phyloP scores from a whole-genome alignment of 192 early-diverging fungal genomes.

The Coemansia sp. region DNA sequence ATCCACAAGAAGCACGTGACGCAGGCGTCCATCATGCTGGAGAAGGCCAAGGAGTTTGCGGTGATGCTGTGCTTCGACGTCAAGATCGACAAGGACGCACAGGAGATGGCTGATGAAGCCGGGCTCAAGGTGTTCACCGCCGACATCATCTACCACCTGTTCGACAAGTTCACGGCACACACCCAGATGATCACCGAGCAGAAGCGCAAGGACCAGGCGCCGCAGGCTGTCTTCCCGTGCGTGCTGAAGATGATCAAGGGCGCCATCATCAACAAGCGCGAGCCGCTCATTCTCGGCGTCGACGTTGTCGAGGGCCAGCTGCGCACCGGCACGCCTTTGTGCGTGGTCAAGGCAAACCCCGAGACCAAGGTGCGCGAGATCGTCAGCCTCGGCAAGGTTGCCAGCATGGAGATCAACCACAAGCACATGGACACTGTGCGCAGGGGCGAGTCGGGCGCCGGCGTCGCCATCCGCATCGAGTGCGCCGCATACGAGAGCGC shows the following conservation, averaged over 20 bases:
- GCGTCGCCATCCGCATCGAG: slow-evolving; percentile 92
- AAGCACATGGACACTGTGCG: slow-evolving; percentile 79
- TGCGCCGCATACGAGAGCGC: slow-evolving; percentile 77
- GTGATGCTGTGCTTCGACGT: slow-evolving; percentile 89
- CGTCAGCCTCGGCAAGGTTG: slow-evolving; percentile 81
- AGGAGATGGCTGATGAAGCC: slow-evolving; percentile 85
- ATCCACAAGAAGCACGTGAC: slow-evolving; percentile 97
- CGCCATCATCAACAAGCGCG: slow-evolving; percentile 91
- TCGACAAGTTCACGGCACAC: slow-evolving; percentile 89
- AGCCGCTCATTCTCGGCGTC: slow-evolving; percentile 93
- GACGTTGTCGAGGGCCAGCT: slow-evolving; percentile 93
- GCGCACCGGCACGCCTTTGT: slow-evolving; percentile 87
- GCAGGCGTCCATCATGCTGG: slow-evolving; percentile 88
- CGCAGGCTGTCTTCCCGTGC: slow-evolving; percentile 96
- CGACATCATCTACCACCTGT: slow-evolving; percentile 99
- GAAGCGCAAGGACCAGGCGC: slow-evolving; percentile 83
- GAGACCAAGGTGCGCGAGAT: slow-evolving; percentile 73
- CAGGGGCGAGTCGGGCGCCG: slow-evolving; percentile 78
- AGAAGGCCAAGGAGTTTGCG: slow-evolving; percentile 82
- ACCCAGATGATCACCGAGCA: slow-evolving; percentile 74
- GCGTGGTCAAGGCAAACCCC: slow-evolving; percentile 74
- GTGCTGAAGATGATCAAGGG: slow-evolving; percentile 83
- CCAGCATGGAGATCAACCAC: slow-evolving; percentile 90
- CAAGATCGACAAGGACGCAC: slow-evolving; percentile 86
- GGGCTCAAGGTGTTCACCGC: slow-evolving; percentile 93